A percentile compares a stretch with the other conserved stretches of the same genome.
These are phyloP conservation scores for Penicillium occitanis DNA, from an alignment of 2,329 filamentous ascomycete genomes.

Conservation along the genomic window DNA sequence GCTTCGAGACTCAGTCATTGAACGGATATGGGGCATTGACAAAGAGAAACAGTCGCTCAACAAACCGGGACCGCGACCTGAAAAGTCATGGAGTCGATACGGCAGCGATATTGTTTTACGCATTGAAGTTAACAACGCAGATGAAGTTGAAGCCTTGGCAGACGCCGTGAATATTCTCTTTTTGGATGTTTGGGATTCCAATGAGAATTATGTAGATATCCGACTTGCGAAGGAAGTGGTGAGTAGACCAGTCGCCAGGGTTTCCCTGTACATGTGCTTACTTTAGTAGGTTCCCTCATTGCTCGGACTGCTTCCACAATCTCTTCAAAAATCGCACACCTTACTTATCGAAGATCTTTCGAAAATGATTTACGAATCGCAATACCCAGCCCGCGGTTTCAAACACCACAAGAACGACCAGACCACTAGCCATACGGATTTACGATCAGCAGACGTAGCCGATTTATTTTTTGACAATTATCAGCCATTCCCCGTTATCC, in stretches of 20 bases:
- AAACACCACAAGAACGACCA: constrained; percentile 23
- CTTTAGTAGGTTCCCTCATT: constrained; percentile 63
- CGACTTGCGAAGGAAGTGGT: constrained; percentile 74
- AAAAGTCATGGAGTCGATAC: constrained; percentile 57
- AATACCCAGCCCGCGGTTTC: constrained; percentile 30
- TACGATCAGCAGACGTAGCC: constrained; percentile 32
- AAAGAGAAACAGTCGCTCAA: constrained; percentile 26
- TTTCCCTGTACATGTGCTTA: not conserved
- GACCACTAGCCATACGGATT: not conserved
- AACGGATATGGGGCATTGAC: constrained; percentile 45
- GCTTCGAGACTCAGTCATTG: constrained; percentile 45
- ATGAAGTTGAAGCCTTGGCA: constrained; percentile 70
- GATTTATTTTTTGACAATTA: constrained; percentile 92
- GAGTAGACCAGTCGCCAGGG: constrained; percentile 30
- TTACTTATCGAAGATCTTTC: constrained; percentile 79
- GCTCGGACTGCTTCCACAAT: constrained; percentile 72
- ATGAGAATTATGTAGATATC: constrained; percentile 79
- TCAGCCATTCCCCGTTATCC: constrained; percentile 78
- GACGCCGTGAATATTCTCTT: constrained; percentile 73
- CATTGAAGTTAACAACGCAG: constrained; percentile 71
- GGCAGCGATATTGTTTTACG: constrained; percentile 82
- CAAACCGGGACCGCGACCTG: constrained; percentile 22
- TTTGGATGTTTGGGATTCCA: constrained; percentile 88
- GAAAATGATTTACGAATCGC: constrained; percentile 70
- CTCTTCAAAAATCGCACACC: constrained; percentile 69